Percentiles rank a stretch among this genome's conserved stretches.
These are phyloP conservation scores for Tolypocladium endophyticum DNA, from an alignment of 2,329 filamentous ascomycete genomes.

Conservation along the genomic window DNA sequence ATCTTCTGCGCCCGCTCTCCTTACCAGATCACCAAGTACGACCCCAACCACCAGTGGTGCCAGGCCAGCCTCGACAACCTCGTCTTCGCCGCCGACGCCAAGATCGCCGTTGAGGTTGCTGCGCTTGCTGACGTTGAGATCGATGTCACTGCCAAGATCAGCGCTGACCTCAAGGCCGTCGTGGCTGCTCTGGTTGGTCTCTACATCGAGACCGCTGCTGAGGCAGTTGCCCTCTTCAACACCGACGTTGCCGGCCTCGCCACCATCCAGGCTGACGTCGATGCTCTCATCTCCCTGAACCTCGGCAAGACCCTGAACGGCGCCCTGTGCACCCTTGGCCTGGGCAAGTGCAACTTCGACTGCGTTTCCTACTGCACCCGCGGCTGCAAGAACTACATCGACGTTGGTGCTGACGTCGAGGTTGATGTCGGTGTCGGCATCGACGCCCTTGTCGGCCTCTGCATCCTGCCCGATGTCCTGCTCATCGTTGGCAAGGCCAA, in stretches of 20 bases:
- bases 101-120: slow-evolving; percentile 15
- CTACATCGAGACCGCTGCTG: slow-evolving; percentile 17
- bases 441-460: slow-evolving; percentile 18
- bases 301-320: slow-evolving; percentile 13
- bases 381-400: slow-evolving; percentile 27
- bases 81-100: slow-evolving; percentile 21
- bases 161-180: slow-evolving; percentile 19
- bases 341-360: slow-evolving; percentile 22
- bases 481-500: slow-evolving; percentile 15
- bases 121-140: slow-evolving; percentile 10
- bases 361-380: slow-evolving; percentile 26
- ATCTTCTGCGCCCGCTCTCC: slow-evolving; percentile 23
- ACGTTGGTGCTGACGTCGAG: slow-evolving; percentile 11
- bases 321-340: slow-evolving; percentile 18
- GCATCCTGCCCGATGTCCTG: slow-evolving; percentile 20
- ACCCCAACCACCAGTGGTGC: slow-evolving; percentile 23
- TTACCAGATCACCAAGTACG: slow-evolving; percentile 23
- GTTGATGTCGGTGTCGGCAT: slow-evolving; percentile 13
- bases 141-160: slow-evolving; percentile 13
- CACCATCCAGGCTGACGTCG: slow-evolving; percentile 13
- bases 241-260: slow-evolving; percentile 20
- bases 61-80: slow-evolving; percentile 21
- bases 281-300: slow-evolving; percentile 13
- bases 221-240: slow-evolving; percentile 27
- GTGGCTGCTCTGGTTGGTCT: slow-evolving; percentile 20